Base-by-base conservation (phyloP, 2,329 filamentous ascomycete genomes). In the Ceratocystis diversiconidia region DNA sequence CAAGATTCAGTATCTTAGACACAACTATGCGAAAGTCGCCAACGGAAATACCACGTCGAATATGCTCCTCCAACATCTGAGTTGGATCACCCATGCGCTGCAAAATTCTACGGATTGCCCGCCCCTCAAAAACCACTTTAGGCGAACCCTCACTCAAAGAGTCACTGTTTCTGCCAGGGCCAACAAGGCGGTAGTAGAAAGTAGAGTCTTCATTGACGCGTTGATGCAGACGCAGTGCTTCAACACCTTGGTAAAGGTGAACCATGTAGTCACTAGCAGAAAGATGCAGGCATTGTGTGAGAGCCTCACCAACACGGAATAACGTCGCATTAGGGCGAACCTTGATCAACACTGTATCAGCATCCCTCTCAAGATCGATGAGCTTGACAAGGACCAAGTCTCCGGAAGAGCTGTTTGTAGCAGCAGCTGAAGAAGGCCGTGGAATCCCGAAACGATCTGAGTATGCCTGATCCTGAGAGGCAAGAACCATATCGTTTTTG, bases 351-450 rank as follows among this genome's bases (percentile, higher is more conserved):
- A 67, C 36, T 10, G 66, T 67, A 32, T 52, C 43, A 5, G 36
- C n/a, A 6, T 63, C 41, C 8, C 61, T 48, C 19, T 67, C 66
- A 22, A 67, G 60, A 28, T 67, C 63, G 10, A 44, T 46, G 19
- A 67, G 59, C 19, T 25, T 63, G n/a, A 65, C 25, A 6, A 50
- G 19, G 28, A 65, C 60, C 5, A 22, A n/a, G 15, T 67, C 66
- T 36, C 66, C 61, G 28, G 64, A 44, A 4, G 66, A 67, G 46
- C 66, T 67, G 19, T 65, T 65, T 1, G 66, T 67, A 12, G 66
- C 66, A 17, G 66, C 66, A 4, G 66, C 66, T 8, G 66, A 67
- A 10, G 36, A 32, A 17, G 66, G 66, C 15, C 66, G 59, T 12
- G 60, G 50, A n/a, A 66, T 65, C n/a, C 17, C 32, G 10, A 59